These are phyloP conservation scores for Kuraishia capsulata DNA, from an alignment of 805 yeast genomes.

Conservation along the genomic window DNA sequence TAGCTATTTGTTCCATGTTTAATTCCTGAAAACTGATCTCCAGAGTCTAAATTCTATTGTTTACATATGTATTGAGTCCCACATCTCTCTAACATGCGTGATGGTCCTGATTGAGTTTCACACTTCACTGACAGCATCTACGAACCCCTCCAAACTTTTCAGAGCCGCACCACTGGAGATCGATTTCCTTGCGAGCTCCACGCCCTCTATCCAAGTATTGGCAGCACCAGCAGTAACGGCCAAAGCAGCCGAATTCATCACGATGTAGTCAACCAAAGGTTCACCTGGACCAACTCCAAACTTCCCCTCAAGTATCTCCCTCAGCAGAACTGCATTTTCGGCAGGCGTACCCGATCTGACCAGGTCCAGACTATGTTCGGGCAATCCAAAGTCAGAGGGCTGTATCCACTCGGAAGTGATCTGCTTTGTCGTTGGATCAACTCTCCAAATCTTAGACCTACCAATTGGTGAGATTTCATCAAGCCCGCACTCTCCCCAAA, in stretches of 20 bases:
- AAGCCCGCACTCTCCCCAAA: conserved; percentile 85
- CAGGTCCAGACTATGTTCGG: conserved; percentile 54
- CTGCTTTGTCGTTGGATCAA: conserved; percentile 32
- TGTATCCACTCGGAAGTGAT: conserved; percentile 35
- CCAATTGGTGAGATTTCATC: conserved; percentile 95
- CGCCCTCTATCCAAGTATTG: conserved; percentile 69
- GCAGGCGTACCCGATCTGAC: conserved; percentile 84
- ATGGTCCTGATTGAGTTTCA: neutral
- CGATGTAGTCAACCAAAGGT: conserved; percentile 82
- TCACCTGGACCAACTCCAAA: conserved; percentile 30
- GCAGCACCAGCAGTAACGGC: conserved; percentile 71
- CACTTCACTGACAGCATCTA: conserved; percentile 19
- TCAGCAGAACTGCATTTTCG: conserved; percentile 65
- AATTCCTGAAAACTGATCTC: no score
- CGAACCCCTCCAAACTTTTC: conserved; percentile 47
- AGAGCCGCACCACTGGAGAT: conserved; percentile 63
- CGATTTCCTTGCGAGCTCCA: conserved; percentile 57
- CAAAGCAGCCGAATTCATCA: conserved; percentile 81
- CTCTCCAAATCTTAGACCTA: conserved; percentile 69
- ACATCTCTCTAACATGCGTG: no score
- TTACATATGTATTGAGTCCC: no score
- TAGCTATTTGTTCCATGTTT: no score
- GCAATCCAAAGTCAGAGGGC: conserved; percentile 78
- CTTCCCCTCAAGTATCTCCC: conserved; percentile 32
- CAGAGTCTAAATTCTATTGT: no score